Evolutionary conservation across 495 filamentous ascomycete species (phyloP).

Genomic region (Penicillium bovifimosum): DNA sequence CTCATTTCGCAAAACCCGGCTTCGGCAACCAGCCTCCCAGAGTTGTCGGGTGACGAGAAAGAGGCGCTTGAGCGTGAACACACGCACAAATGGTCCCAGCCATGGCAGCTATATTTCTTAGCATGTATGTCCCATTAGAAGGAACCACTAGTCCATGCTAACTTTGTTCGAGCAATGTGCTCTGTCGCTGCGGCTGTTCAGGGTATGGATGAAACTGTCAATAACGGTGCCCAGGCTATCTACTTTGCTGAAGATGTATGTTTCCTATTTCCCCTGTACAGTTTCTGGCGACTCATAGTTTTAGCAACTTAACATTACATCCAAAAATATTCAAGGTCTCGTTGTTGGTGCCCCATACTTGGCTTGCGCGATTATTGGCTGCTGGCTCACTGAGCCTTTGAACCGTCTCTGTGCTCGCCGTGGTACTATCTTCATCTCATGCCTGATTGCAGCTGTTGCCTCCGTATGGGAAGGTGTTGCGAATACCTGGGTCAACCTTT

Average conservation of each 20-base stretch:
- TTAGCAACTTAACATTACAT: slow-evolving; percentile 33
- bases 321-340: slow-evolving; percentile 37
- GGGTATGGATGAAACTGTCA: slow-evolving; percentile 71
- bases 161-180: slow-evolving; percentile 30
- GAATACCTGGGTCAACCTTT: slow-evolving; percentile 49
- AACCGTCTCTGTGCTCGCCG: slow-evolving; percentile 52
- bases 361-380: slow-evolving; percentile 41
- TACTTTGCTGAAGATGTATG: slow-evolving; percentile 40
- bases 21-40: slow-evolving; percentile 33
- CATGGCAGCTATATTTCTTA: slow-evolving; percentile 51
- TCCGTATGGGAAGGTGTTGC: slow-evolving; percentile 47
- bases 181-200: slow-evolving; percentile 52
- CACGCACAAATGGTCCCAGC: slow-evolving; percentile 53
- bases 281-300: neutral
- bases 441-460: slow-evolving; percentile 41
- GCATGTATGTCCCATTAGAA: slow-evolving; percentile 33
- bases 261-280: neutral
- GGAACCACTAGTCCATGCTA: slow-evolving; percentile 7
- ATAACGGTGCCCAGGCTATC: slow-evolving; percentile 71
- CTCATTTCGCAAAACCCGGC: slow-evolving; percentile 47
- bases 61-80: slow-evolving; percentile 40
- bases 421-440: slow-evolving; percentile 54
- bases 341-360: slow-evolving; percentile 45
- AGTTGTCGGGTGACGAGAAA: slow-evolving; percentile 44
- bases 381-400: slow-evolving; percentile 52